Evolutionary conservation across 2,329 filamentous ascomycete species (phyloP), one percentile per base, ranked within the genome.

Genomic region (Escovopsis sp.): DNA sequence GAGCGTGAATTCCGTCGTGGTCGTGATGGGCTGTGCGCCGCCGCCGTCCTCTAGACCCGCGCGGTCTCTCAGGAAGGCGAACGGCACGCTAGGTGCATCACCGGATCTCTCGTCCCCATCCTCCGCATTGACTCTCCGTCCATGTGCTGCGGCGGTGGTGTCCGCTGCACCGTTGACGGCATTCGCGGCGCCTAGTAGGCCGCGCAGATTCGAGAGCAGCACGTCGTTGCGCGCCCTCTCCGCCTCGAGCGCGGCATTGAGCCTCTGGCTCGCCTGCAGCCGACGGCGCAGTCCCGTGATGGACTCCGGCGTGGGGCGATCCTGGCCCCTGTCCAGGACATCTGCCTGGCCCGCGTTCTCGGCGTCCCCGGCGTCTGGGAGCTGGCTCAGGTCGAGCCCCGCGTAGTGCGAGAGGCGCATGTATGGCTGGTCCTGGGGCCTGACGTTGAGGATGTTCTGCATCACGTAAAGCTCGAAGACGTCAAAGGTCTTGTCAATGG

Each of bases 391-490:
- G 40, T 71, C 68, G 15, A 75, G 51, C 1, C 65, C 83, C 54
- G 86, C 75, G 60, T 98, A 94, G 64, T 96, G 88, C 33, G 72
- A 72, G 43, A 98, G 63, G 35, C 79, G 67, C 43, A 96, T 77
- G 74, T 81, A 94, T 39, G 73, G 70, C 48, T 81, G 64, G 41
- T 88, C 81, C 19, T 77, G 72, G 33, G 72, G 72, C 26, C 55
- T 54, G 27, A 88, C 73, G 28, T 72, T 78, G 43, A 90, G 60
- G 46, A 87, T 81, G 52, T 94, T 94, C 44, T 85, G 69, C 63
- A 98, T 67, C 35, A 85, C 79, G 61, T 88, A 94, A 38, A 98
- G 81, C 62, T 90, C 83, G 48, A 88, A 79, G 43, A 80, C 76
- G 62, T 90, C 83, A 51, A 88, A 88, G 45, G 83, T 82, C 56